These are phyloP conservation scores for Trichoderma erinaceum DNA, from an alignment of 495 filamentous ascomycete genomes.

Conservation along the genomic window DNA sequence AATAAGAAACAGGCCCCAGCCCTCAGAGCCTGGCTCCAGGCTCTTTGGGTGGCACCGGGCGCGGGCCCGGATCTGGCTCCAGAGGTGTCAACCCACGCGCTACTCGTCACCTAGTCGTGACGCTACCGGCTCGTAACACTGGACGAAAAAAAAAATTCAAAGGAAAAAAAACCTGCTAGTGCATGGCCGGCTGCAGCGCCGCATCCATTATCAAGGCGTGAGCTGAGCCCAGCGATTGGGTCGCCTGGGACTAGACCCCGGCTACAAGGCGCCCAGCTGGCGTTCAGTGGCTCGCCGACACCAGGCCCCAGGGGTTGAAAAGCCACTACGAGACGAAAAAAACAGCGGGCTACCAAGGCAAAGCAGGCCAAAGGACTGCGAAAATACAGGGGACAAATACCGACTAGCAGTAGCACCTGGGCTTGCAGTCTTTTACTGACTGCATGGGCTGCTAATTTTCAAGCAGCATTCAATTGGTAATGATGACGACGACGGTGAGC, in stretches of 20 bases:
- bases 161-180: not conserved
- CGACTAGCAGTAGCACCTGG: too few relatives aligned
- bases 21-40: not conserved
- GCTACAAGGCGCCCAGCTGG: not conserved
- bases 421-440: too few relatives aligned
- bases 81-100: not conserved
- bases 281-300: not conserved
- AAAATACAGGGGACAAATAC: too few relatives aligned
- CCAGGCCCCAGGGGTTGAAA: not conserved
- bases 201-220: not conserved
- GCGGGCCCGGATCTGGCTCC: slow-evolving; percentile 6
- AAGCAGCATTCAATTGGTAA: too few relatives aligned
- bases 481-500: too few relatives aligned
- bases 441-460: too few relatives aligned
- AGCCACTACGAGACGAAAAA: not conserved
- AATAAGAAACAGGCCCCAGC: not conserved
- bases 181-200: slow-evolving; percentile 3
- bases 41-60: not conserved
- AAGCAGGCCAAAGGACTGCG: not conserved
- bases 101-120: slow-evolving; percentile 3
- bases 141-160: not conserved
- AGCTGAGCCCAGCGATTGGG: slow-evolving; percentile 5
- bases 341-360: not conserved
- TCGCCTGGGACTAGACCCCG: slow-evolving; percentile 1
- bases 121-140: not conserved